Evolutionary conservation across 129 eudicot genomes (phyloP).

Genomic region (Flaveria linearis): DNA sequence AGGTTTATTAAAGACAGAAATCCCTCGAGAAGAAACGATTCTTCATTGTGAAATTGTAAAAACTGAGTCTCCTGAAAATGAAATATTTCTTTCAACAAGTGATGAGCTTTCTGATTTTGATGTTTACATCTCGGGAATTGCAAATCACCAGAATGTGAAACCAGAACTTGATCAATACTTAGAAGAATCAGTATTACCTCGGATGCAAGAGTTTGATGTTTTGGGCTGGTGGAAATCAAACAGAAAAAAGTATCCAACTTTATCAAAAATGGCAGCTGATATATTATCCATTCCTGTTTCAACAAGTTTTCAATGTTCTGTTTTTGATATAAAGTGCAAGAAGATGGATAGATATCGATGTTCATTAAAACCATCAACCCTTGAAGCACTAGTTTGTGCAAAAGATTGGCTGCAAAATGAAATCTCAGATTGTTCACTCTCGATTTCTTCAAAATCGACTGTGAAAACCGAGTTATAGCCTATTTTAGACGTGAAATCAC

Average conservation of each 20-base stretch:
- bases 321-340: conserved; percentile 56
- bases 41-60: conserved; percentile 32
- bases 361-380: conserved; percentile 48
- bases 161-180: conserved; percentile 76
- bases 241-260: conserved; percentile 58
- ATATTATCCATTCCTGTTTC: conserved; percentile 69
- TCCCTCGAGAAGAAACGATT: conserved; percentile 33
- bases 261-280: conserved; percentile 80
- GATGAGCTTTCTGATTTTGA: conserved; percentile 58
- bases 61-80: conserved; percentile 43
- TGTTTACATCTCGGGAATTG: conserved; percentile 49
- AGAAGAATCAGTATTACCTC: conserved; percentile 64
- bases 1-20: conserved; percentile 30
- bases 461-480: conserved; percentile 43
- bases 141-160: conserved; percentile 44
- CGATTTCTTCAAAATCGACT: conserved; percentile 23
- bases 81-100: conserved; percentile 31
- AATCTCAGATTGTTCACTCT: conserved; percentile 23
- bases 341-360: conserved; percentile 64
- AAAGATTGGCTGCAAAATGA: conserved; percentile 83
- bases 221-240: conserved; percentile 90
- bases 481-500: background rate
- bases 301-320: conserved; percentile 54
- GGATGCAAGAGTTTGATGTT: conserved; percentile 65
- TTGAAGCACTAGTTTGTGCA: conserved; percentile 77